Evolutionary conservation across 306 rosid genomes (phyloP).

Genomic region (Quercus engelmannii): DNA sequence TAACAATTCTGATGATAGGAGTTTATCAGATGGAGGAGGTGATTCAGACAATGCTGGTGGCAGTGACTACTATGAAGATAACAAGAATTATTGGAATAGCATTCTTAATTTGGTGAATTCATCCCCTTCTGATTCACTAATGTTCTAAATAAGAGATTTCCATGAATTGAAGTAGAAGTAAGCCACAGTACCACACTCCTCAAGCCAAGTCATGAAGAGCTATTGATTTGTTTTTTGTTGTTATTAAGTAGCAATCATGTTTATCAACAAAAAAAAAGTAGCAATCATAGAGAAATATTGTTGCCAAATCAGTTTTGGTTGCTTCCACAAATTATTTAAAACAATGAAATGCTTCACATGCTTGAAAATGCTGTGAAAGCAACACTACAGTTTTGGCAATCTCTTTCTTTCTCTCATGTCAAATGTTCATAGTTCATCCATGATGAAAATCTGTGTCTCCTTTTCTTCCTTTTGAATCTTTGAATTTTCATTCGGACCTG

Average conservation of each 20-base stretch:
- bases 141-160: constrained; percentile 40
- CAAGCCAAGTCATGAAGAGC: constrained; percentile 7
- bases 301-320: constrained; percentile 34
- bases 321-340: constrained; percentile 23
- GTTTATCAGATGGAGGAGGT: constrained; percentile 58
- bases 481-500: constrained; percentile 7
- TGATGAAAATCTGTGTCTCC: constrained; percentile 25
- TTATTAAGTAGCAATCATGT: constrained; percentile 5
- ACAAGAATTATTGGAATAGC: constrained; percentile 88
- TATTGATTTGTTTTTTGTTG: constrained; percentile 13
- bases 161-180: not conserved
- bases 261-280: not conserved
- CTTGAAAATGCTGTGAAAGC: constrained; percentile 26
- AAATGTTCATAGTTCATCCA: constrained; percentile 28
- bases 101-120: constrained; percentile 93
- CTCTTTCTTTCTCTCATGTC: constrained; percentile 13
- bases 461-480: constrained; percentile 3
- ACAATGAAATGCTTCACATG: constrained; percentile 17
- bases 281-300: constrained; percentile 4
- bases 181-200: constrained; percentile 1
- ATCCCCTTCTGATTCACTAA: constrained; percentile 77
- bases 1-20: constrained; percentile 58
- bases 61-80: constrained; percentile 66
- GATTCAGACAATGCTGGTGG: constrained; percentile 46
- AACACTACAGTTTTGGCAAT: constrained; percentile 22